phyloP scores from a whole-genome alignment of 148 eudicot species.

The Mesembryanthemum crystallinum region DNA sequence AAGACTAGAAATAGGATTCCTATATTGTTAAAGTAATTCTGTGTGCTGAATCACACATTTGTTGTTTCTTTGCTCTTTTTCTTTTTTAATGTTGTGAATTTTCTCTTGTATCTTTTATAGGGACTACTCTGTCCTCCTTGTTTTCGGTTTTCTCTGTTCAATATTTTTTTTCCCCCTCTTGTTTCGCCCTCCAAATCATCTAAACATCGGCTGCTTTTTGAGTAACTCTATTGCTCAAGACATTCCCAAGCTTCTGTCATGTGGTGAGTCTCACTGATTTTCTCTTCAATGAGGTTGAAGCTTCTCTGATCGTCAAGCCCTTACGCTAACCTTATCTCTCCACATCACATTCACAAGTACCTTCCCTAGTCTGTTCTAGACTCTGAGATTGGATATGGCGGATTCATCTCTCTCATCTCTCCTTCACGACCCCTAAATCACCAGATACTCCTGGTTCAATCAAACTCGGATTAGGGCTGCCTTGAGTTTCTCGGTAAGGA shows the following conservation, averaged over 20 bases:
- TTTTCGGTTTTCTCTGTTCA: too few species aligned
- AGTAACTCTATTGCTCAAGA: not conserved
- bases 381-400: constrained; percentile 2
- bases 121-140: too few species aligned
- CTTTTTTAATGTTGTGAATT: too few species aligned
- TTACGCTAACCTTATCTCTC: not conserved
- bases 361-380: not conserved
- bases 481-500: constrained; percentile 21
- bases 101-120: too few species aligned
- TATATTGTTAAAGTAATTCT: too few species aligned
- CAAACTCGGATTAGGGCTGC: constrained; percentile 28
- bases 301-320: constrained; percentile 14
- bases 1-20: too few species aligned
- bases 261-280: constrained; percentile 51
- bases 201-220: too few species aligned
- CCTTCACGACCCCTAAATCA: constrained; percentile 32
- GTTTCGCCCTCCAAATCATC: too few species aligned
- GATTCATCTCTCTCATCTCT: constrained; percentile 26
- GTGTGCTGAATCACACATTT: too few species aligned
- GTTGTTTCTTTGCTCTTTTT: too few species aligned
- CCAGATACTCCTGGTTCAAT: constrained; percentile 21
- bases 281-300: constrained; percentile 34
- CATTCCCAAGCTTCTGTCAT: constrained; percentile 18
- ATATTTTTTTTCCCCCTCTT: too few species aligned
- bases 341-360: constrained; percentile 12